These are phyloP conservation scores for Bolboschoenus planiculmis DNA, from an alignment of 176 grass and related monocot species.

Conservation along the genomic window DNA sequence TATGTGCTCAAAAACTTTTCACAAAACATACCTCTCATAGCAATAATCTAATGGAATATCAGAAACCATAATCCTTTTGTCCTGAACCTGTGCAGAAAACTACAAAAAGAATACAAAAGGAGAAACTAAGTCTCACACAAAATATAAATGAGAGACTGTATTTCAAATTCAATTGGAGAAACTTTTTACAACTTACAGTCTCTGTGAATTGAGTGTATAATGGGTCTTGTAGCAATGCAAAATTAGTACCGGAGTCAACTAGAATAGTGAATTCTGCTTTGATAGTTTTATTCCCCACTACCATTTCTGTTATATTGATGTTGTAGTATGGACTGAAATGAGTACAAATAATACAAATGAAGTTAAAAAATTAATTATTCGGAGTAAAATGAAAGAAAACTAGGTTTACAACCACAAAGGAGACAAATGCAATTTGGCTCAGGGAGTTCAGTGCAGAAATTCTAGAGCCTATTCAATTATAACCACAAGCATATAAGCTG, in stretches of 20 bases:
- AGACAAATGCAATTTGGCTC: not conserved
- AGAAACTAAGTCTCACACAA: not conserved
- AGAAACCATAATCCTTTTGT: not conserved
- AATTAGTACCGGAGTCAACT: slow-evolving; percentile 73
- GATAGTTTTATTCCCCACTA: slow-evolving; percentile 13
- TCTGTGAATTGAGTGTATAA: slow-evolving; percentile 37
- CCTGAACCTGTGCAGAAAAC: slow-evolving; percentile 16
- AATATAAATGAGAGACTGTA: not conserved
- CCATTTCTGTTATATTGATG: slow-evolving; percentile 51
- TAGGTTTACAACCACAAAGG: not conserved
- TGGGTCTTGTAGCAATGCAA: slow-evolving; percentile 56
- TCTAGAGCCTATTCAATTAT: not conserved
- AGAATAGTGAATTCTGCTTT: slow-evolving; percentile 34
- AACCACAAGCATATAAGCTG: not conserved
- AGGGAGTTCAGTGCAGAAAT: not conserved
- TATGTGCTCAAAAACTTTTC: not conserved
- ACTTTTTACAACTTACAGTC: slow-evolving; percentile 22
- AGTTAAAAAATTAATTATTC: not conserved
- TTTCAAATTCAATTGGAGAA: not conserved
- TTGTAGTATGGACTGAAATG: slow-evolving; percentile 53
- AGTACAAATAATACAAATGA: not conserved
- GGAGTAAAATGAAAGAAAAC: not conserved
- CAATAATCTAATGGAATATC: slow-evolving; percentile 40
- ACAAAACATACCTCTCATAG: not conserved
- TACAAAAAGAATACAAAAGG: not conserved